Base-by-base conservation (phyloP, 345 rosid genomes). In the Gossypium stocksii region DNA sequence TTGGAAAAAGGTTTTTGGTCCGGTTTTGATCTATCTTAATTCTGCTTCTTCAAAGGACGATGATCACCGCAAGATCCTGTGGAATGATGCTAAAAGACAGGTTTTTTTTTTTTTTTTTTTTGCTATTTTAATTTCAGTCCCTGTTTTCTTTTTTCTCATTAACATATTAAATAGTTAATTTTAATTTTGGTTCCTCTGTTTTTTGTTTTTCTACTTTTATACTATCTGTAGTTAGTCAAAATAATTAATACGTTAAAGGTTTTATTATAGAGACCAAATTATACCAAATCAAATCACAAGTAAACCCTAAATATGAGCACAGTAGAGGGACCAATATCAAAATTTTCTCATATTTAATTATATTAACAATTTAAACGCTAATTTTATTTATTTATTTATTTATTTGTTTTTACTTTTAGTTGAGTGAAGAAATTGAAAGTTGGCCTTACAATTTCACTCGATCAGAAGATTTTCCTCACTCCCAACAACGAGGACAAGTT, bases 1-100 rank as follows among this genome's bases (percentile, higher is more conserved):
- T 0, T 93, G 99, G 99, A 90, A 86, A 79, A 95, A 90, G 15
- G 89, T 93, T 56, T 83, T 88, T 34, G 99, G 99, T 44, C 99
- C 99, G 14, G 90, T 88, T 46, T 63, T 88, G 65, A 85, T 87
- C n/a, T 90, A 91, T 69, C 89, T 95, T 34, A 95, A 95, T 74
- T 87, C 96, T 0, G 82, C 74, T 25, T 23, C 86, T 27, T 22
- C 48, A 11, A 38, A 72, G 9, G 72, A 76, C 14, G 74, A 72
- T 43, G 10, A 14, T 27, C 2, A 14, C 43, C 11, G 0, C 14
- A 65, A n/a, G 53, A 58, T 63, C 46, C 93, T 91, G 3, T 93
- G 98, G 98, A 52, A 80, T 46, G 96, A 95, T 73, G 99, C 98
- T 25, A 91, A 91, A 79, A 12, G 63, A 61, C 91, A 95, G 91